phyloP scores from a whole-genome alignment of 495 filamentous ascomycete species.

The Lichina pygmaea region DNA sequence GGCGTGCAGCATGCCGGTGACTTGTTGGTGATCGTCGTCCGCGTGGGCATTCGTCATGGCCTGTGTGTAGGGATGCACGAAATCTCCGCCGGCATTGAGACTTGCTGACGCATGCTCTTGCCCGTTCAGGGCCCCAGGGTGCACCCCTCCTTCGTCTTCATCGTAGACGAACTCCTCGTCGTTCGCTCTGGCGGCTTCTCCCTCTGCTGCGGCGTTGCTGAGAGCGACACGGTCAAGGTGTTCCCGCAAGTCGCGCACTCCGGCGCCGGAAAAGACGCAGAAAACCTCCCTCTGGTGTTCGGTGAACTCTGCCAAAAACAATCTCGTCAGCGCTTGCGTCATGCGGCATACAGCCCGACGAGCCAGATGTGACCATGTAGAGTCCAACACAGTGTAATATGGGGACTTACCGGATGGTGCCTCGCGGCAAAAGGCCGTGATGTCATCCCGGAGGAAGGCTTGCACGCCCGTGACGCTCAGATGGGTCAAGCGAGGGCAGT shows the following conservation, averaged over 20 bases:
- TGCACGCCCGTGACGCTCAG: constrained; percentile 88
- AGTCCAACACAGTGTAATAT: background rate
- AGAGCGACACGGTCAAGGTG: constrained; percentile 29
- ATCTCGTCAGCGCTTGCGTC: background rate
- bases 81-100: too few relatives aligned
- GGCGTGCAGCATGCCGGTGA: constrained; percentile 11
- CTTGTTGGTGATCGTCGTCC: constrained; percentile 7
- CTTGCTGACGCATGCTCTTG: too few relatives aligned
- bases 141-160: background rate
- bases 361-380: background rate
- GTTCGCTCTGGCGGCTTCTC: too few relatives aligned
- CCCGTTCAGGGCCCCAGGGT: too few relatives aligned
- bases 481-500: constrained; percentile 79
- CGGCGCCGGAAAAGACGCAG: constrained; percentile 84
- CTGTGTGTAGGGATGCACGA: too few relatives aligned
- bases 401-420: constrained; percentile 36
- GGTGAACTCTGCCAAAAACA: constrained; percentile 44
- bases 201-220: too few relatives aligned
- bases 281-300: constrained; percentile 85
- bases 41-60: background rate
- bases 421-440: constrained; percentile 60
- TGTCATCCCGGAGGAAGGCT: constrained; percentile 48
- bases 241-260: constrained; percentile 49
- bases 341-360: background rate
- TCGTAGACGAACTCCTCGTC: constrained; percentile 2